phyloP scores from a whole-genome alignment of 805 yeast genomes.

The Candida multigemmis region DNA sequence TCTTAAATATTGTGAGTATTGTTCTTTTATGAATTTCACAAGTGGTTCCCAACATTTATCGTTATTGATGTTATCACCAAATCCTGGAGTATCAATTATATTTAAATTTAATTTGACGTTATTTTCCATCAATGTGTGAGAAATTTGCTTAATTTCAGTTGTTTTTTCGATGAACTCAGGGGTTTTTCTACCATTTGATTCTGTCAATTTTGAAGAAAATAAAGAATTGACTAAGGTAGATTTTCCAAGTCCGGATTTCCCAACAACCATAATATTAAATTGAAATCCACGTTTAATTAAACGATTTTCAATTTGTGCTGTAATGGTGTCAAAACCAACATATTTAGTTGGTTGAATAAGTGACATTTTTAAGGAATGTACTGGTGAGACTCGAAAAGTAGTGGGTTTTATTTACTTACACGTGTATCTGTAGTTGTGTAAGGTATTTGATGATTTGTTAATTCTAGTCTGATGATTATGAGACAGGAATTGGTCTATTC shows the following conservation, averaged over 20 bases:
- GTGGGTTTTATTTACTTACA: no score
- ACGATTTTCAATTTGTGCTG: slow-evolving; percentile 89
- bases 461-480: no score
- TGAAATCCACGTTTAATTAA: slow-evolving; percentile 89
- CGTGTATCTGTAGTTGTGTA: no score
- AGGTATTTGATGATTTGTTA: no score
- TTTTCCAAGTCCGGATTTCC: slow-evolving; percentile 86
- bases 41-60: slow-evolving; percentile 97
- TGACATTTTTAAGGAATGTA: no score
- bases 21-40: slow-evolving; percentile 89
- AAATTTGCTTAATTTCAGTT: slow-evolving; percentile 66
- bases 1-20: slow-evolving; percentile 83
- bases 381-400: no score
- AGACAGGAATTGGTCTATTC: no score
- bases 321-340: slow-evolving; percentile 96
- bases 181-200: slow-evolving; percentile 62
- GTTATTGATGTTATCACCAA: slow-evolving; percentile 93
- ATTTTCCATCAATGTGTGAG: slow-evolving; percentile 73
- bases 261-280: slow-evolving; percentile 90
- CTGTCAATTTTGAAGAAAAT: slow-evolving; percentile 73
- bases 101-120: slow-evolving; percentile 80
- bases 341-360: slow-evolving; percentile 55
- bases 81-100: slow-evolving; percentile 95
- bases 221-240: slow-evolving; percentile 86
- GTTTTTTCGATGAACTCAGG: slow-evolving; percentile 77